Evolutionary conservation across 2,329 filamentous ascomycete species (phyloP), one percentile per base, ranked within the genome.

Genomic region (Verticillium zaregamsianum): DNA sequence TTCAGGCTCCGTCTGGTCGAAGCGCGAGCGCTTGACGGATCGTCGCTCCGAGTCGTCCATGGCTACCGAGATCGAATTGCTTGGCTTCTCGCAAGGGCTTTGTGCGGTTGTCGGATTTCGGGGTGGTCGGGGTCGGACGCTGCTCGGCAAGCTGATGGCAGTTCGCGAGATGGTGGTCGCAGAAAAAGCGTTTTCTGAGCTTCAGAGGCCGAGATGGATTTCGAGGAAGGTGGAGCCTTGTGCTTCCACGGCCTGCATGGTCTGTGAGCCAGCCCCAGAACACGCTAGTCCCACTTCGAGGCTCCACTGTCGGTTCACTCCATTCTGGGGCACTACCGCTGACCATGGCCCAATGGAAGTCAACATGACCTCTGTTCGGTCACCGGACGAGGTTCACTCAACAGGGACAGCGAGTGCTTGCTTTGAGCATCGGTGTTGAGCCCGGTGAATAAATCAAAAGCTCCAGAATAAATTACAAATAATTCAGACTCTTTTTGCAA

Each of bases 1-100:
- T 71, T 95, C 92, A 6, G 91, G 88, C 73, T 94, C 92, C 56
- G 88, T 95, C 76, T 96, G 92, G 74, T 98, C 94, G 77, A 98
- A 97, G 75, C 94, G 92, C 72, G 93, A 97, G 65, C 93, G 90
- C 82, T 96, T 96, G 64, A 82, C 80, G 64, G 81, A 82, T 65
- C 87, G 86, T 73, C 88, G 86, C 68, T 93, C 90, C 66, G 89
- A 83, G 70, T 95, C 92, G 67, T 90, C 87, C 92, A 96, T 79
- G n/a, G 60, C 37, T 23, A 25, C 12, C 8, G 45, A 52, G 9
- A 3, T 52, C 45, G n/a, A 25, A 52, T 14, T 52, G 20, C 9
- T 9, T 11, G 23, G n/a, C 45, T 12, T 23, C 20, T 12, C 20
- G 20, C n/a, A 5, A 52, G 20, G 20, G 20, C 11, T n/a, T 25